These are phyloP conservation scores for Prosopis cineraria DNA, from an alignment of 306 rosid genomes.

Conservation along the genomic window DNA sequence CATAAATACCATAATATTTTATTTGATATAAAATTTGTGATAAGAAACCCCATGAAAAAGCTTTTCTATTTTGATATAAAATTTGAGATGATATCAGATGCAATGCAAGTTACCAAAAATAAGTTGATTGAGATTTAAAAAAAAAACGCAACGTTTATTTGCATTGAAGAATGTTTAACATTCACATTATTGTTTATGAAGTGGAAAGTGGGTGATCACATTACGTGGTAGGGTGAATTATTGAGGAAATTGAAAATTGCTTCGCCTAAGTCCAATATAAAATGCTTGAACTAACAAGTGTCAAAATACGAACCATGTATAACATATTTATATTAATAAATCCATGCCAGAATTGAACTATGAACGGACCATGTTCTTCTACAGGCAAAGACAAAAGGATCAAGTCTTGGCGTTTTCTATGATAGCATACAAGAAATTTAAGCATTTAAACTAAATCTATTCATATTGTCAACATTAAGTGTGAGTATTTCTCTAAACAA, in stretches of 20 bases:
- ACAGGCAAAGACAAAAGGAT: constrained; percentile 25
- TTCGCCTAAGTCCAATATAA: neutral
- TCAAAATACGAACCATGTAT: constrained; percentile 30
- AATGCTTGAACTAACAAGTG: constrained; percentile 34
- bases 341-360: constrained; percentile 23
- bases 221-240: constrained; percentile 16
- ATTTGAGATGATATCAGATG: too few species aligned
- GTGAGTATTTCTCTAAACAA: too few species aligned
- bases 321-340: constrained; percentile 15
- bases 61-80: too few species aligned
- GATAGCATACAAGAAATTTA: too few species aligned
- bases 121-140: too few species aligned
- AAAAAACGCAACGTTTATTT: neutral
- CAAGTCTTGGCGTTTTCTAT: too few species aligned
- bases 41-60: too few species aligned
- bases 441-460: too few species aligned
- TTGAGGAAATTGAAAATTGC: constrained; percentile 1
- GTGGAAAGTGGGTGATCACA: constrained; percentile 12
- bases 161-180: neutral
- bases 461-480: too few species aligned
- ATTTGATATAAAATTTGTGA: too few species aligned
- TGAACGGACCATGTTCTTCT: constrained; percentile 20
- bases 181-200: neutral
- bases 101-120: too few species aligned
- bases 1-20: too few species aligned